A percentile compares a stretch with the other conserved stretches of the same genome.
Evolutionary conservation across 2,329 filamentous ascomycete genomes (phyloP).

Genomic region (Epichloe glyceriae): DNA sequence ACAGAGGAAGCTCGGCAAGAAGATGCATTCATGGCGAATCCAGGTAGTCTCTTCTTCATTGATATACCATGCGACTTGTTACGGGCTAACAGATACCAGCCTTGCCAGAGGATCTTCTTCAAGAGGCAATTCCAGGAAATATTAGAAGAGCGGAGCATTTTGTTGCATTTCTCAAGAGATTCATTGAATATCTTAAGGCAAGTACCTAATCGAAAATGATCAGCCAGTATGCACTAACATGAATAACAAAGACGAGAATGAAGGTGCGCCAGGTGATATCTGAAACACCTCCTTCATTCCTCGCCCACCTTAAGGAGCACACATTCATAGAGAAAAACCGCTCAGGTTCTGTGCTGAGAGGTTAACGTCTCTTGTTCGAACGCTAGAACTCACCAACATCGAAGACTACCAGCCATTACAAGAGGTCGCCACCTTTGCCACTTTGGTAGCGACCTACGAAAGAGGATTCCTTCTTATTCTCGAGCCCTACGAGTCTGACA

Average conservation of each 20-base stretch:
- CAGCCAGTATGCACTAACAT: background rate
- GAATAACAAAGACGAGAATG: conserved; percentile 64
- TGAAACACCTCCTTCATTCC: conserved; percentile 87
- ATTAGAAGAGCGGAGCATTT: conserved; percentile 95
- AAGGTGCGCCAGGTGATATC: conserved; percentile 96
- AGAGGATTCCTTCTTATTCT: conserved; percentile 91
- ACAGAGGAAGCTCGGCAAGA: conserved; percentile 84
- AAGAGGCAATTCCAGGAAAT: conserved; percentile 92
- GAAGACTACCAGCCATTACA: conserved; percentile 96
- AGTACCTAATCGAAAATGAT: background rate
- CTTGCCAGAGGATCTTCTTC: conserved; percentile 82
- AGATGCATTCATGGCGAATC: conserved; percentile 95
- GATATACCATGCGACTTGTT: background rate
- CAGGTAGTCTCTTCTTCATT: conserved; percentile 28
- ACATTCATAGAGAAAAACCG: conserved; percentile 98
- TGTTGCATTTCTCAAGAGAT: conserved; percentile 83
- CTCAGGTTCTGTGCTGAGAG: conserved; percentile 89
- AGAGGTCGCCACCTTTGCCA: conserved; percentile 95
- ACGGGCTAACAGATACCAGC: conserved; percentile 31
- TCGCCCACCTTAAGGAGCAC: conserved; percentile 83
- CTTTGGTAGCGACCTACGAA: conserved; percentile 89
- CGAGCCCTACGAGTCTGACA: conserved; percentile 94
- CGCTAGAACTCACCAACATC: conserved; percentile 90
- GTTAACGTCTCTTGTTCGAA: conserved; percentile 84
- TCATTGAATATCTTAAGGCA: conserved; percentile 89